These are phyloP conservation scores for Thalassiosira profunda DNA, from an alignment of 108 stramenopile species.

Conservation along the genomic window DNA sequence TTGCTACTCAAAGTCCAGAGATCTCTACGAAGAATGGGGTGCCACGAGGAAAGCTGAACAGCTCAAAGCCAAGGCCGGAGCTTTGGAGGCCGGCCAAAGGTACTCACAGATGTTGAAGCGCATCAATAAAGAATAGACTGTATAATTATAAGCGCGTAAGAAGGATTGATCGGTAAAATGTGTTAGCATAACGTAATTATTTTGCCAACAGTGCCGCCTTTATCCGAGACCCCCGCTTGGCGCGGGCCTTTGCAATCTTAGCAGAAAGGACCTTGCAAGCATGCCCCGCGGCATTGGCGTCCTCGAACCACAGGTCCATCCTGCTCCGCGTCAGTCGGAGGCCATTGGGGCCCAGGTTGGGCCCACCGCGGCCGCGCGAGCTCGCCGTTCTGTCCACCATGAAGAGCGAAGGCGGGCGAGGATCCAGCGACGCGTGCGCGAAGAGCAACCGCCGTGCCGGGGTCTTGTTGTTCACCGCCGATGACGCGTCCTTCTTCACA, in stretches of 20 bases:
- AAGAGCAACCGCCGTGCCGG: constrained; percentile 77
- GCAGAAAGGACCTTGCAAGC: constrained; percentile 57
- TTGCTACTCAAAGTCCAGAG: too few relatives aligned
- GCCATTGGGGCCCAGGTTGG: constrained; percentile 21
- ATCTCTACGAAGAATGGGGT: too few relatives aligned
- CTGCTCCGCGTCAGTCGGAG: constrained; percentile 48
- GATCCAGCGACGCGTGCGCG: constrained; percentile 57
- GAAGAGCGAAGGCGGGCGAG: constrained; percentile 69
- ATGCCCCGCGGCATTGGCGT: constrained; percentile 59
- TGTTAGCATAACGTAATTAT: too few relatives aligned
- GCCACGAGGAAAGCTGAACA: too few relatives aligned
- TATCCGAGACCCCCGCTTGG: constrained; percentile 47
- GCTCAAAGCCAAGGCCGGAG: too few relatives aligned
- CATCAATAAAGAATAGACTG: too few relatives aligned
- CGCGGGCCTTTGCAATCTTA: constrained; percentile 56
- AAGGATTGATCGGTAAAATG: too few relatives aligned
- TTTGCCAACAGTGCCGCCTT: constrained; percentile 31
- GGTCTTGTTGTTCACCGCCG: constrained; percentile 47
- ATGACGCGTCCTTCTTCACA: constrained; percentile 54
- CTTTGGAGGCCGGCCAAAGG: too few relatives aligned
- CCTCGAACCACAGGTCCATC: constrained; percentile 92
- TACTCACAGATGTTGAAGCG: too few relatives aligned
- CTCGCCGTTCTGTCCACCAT: constrained; percentile 35
- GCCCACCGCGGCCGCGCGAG: constrained; percentile 4
- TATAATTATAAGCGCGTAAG: too few relatives aligned